Evolutionary conservation across 306 rosid genomes (phyloP).

Genomic region (Alnus rubra): DNA sequence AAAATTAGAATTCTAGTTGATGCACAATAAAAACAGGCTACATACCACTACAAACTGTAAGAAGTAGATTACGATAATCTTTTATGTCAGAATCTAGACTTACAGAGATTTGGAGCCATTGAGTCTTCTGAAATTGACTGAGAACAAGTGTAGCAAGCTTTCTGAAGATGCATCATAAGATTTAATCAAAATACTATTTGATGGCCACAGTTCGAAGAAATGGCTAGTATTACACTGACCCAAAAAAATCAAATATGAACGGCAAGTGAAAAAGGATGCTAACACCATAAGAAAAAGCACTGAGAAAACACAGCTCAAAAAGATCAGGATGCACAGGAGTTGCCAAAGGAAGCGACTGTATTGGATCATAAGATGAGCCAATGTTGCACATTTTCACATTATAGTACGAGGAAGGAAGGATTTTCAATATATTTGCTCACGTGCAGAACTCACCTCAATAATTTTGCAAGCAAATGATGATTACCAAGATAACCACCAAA

Average conservation of each 20-base stretch:
- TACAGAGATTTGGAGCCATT: constrained; percentile 86
- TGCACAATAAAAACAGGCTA: neutral
- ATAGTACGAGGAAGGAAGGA: constrained; percentile 1
- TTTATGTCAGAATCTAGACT: constrained; percentile 33
- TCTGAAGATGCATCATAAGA: constrained; percentile 56
- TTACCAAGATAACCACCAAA: constrained; percentile 18
- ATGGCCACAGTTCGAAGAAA: constrained; percentile 11
- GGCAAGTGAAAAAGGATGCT: neutral
- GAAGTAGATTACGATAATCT: constrained; percentile 17
- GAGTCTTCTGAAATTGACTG: constrained; percentile 76
- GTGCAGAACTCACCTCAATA: constrained; percentile 1
- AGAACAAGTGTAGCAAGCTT: constrained; percentile 84
- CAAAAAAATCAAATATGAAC: neutral
- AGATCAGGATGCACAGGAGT: neutral
- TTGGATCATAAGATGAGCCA: neutral
- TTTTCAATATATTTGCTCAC: neutral
- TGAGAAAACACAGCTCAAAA: neutral
- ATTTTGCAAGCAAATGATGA: constrained; percentile 12
- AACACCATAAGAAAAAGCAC: neutral
- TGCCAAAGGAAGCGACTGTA: neutral
- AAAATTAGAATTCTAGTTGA: neutral
- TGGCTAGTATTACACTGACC: neutral
- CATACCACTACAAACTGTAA: constrained; percentile 5
- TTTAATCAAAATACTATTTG: neutral
- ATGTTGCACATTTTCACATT: neutral